Evolutionary conservation across 1,139 yeast genomes (phyloP).

Genomic region (Pichia norvegensis): DNA sequence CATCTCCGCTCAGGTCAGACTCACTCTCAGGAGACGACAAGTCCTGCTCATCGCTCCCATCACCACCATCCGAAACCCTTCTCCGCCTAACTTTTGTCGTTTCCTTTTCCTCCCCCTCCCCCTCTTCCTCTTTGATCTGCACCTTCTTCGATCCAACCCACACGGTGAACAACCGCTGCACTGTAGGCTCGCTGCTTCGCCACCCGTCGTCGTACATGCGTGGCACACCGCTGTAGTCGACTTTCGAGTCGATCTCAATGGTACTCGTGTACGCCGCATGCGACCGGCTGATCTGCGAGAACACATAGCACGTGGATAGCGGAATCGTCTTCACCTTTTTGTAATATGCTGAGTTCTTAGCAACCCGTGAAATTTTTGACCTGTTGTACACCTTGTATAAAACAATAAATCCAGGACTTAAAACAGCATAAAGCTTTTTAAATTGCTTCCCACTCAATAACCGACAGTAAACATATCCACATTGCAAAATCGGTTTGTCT

Average conservation of each 20-base stretch:
- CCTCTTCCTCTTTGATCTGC: conserved; percentile 24
- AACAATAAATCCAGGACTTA: neutral
- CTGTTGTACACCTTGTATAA: conserved; percentile 43
- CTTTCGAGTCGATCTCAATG: conserved; percentile 28
- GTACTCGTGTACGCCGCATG: neutral
- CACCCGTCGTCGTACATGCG: conserved; percentile 76
- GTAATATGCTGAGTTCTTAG: conserved; percentile 37
- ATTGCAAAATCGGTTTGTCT: conserved; percentile 49
- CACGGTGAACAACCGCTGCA: conserved; percentile 64
- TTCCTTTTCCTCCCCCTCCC: neutral
- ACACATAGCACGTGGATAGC: conserved; percentile 60
- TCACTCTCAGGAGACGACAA: neutral
- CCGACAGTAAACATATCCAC: conserved; percentile 36
- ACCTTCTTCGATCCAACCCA: conserved; percentile 71
- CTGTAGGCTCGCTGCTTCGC: conserved; percentile 71
- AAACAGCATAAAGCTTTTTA: neutral
- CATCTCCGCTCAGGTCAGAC: neutral
- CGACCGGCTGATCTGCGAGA: conserved; percentile 59
- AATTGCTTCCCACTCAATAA: conserved; percentile 31
- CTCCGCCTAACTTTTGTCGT: too few relatives aligned
- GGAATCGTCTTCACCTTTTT: conserved; percentile 51
- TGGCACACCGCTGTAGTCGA: conserved; percentile 44
- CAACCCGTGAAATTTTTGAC: conserved; percentile 38
- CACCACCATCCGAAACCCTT: too few relatives aligned
- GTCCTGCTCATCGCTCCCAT: too few relatives aligned